Conservation (phyloP, 495 filamentous ascomycete genomes). For the Penicillium samsonianum region DNA sequence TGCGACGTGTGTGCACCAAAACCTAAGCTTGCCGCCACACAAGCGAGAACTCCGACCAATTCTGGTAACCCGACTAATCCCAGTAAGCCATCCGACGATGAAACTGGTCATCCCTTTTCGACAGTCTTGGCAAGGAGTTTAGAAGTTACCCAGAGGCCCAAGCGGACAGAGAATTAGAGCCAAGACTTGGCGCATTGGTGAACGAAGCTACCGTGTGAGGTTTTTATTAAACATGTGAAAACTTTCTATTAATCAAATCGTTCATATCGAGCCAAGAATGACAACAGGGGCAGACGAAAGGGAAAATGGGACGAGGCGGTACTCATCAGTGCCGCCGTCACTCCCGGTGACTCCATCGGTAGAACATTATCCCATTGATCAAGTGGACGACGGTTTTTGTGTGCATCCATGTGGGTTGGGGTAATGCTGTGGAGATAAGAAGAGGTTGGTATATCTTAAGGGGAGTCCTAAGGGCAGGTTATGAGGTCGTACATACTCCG, state of each 20-base stretch:
- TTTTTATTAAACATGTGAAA: neutral
- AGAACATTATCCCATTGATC: neutral
- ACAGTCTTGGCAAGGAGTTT: neutral
- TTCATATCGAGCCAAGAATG: neutral
- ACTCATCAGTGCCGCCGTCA: neutral
- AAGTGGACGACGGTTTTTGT: neutral
- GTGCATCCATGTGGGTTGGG: neutral
- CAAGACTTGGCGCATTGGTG: slow-evolving; percentile 3
- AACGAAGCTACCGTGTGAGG: no score
- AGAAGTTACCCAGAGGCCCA: neutral
- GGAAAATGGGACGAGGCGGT: neutral
- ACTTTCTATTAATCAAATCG: neutral
- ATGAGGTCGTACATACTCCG: no score
- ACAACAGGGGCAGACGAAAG: neutral
- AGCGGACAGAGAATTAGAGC: slow-evolving; percentile 2
- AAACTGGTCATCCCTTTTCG: neutral
- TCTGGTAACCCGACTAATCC: no score
- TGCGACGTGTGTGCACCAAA: neutral
- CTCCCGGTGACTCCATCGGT: neutral
- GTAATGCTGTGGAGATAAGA: no score
- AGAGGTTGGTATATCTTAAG: no score
- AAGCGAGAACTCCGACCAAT: neutral
- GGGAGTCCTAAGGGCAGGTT: no score
- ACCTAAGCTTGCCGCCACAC: neutral
- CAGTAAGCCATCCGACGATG: no score